Evolutionary conservation across 148 eudicot genomes (phyloP).

Genomic region (Nepenthes gracilis): DNA sequence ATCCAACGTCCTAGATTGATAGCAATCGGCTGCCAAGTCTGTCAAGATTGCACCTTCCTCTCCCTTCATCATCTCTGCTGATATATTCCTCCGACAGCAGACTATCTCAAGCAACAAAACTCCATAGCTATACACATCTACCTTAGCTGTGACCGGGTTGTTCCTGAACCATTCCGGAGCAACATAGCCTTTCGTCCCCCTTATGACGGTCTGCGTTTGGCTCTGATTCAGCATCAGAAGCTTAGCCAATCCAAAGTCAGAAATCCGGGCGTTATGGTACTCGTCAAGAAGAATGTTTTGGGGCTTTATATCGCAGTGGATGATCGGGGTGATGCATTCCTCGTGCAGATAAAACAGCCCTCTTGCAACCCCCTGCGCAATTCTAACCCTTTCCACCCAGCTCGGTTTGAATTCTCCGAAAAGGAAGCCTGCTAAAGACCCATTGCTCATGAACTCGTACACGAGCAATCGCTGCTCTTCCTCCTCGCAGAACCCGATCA

Average conservation of each 20-base stretch:
- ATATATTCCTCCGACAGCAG: constrained; percentile 11
- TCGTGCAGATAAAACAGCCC: constrained; percentile 29
- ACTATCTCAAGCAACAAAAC: constrained; percentile 12
- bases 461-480: constrained; percentile 15
- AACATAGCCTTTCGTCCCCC: constrained; percentile 33
- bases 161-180: constrained; percentile 31
- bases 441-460: constrained; percentile 28
- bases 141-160: constrained; percentile 9
- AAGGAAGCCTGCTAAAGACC: constrained; percentile 17
- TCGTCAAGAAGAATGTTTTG: constrained; percentile 26
- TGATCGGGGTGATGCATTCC: constrained; percentile 23
- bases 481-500: constrained; percentile 22
- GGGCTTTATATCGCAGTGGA: constrained; percentile 35
- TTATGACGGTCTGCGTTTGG: constrained; percentile 14
- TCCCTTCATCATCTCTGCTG: background rate
- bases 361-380: constrained; percentile 16
- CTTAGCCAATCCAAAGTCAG: constrained; percentile 33
- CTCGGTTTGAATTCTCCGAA: constrained; percentile 11
- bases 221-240: constrained; percentile 20
- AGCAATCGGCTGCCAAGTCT: constrained; percentile 13
- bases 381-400: constrained; percentile 15
- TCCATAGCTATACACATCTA: constrained; percentile 13
- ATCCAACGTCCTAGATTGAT: background rate
- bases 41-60: constrained; percentile 8
- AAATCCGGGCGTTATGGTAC: constrained; percentile 16